Conservation (phyloP, 306 rosid genomes). For the Pyrus communis region DNA sequence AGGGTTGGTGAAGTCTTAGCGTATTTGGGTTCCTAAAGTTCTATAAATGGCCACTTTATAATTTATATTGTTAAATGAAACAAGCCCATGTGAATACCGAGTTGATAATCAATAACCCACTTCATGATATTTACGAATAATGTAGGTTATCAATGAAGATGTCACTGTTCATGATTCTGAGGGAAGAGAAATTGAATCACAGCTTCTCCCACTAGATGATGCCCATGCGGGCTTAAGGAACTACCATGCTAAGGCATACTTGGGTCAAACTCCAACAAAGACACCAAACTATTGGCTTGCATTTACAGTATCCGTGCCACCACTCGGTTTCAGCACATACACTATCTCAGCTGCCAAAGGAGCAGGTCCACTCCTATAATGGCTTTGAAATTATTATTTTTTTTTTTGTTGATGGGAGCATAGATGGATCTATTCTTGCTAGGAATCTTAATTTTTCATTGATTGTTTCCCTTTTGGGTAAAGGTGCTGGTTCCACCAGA, state of each 20-base stretch:
- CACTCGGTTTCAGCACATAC: conserved; percentile 51
- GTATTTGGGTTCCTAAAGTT: background rate
- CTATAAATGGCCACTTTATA: background rate
- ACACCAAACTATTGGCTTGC: conserved; percentile 50
- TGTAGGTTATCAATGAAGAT: conserved; percentile 37
- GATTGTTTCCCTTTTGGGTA: conserved; percentile 21
- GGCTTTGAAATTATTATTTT: background rate
- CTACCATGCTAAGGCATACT: conserved; percentile 41
- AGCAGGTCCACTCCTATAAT: conserved; percentile 24
- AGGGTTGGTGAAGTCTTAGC: background rate
- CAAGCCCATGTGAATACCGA: background rate
- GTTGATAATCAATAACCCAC: background rate
- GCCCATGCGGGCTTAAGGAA: conserved; percentile 26
- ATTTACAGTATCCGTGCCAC: conserved; percentile 42
- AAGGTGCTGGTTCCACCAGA: conserved; percentile 49
- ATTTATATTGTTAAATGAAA: background rate
- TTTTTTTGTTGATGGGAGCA: background rate
- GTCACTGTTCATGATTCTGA: conserved; percentile 38
- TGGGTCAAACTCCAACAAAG: conserved; percentile 29
- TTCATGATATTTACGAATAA: background rate
- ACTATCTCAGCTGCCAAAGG: conserved; percentile 28
- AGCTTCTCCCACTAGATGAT: conserved; percentile 37
- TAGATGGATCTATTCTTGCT: conserved; percentile 10
- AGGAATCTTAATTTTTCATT: conserved; percentile 6
- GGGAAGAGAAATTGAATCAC: conserved; percentile 44